A percentile compares a stretch with the other conserved stretches of the same genome.
Conservation (phyloP, 768 basidiomycete species). For the Lactarius hatsudake region DNA sequence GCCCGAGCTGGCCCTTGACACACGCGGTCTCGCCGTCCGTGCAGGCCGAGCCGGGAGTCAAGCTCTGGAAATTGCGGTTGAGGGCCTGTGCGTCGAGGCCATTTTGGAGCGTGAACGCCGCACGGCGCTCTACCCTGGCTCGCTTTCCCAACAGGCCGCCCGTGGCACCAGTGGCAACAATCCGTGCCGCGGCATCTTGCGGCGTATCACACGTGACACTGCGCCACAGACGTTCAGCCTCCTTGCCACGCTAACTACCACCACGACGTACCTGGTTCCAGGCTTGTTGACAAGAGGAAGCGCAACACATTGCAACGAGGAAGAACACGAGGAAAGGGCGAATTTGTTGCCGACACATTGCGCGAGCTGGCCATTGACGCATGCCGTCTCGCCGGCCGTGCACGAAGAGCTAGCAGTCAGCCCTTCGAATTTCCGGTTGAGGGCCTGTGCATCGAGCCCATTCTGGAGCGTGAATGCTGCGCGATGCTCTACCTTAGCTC, state of each 20-base stretch:
- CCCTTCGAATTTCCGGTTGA: conserved; percentile 28
- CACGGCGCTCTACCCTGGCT: conserved; percentile 1
- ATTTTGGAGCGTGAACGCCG: conserved; percentile 28
- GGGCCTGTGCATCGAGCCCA: conserved; percentile 30
- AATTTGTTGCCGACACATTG: conserved; percentile 30
- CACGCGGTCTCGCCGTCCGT: conserved; percentile 35
- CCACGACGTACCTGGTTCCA: conserved; percentile 32
- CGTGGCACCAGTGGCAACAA: conserved; percentile 29
- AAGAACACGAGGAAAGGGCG: conserved; percentile 21
- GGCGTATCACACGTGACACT: conserved; percentile 33
- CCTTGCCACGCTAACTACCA: neutral
- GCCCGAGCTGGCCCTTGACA: conserved; percentile 24
- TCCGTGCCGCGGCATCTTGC: conserved; percentile 30
- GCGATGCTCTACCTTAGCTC: conserved; percentile 5
- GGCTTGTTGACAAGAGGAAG: conserved; percentile 35
- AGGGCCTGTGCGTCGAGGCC: conserved; percentile 31
- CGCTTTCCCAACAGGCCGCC: conserved; percentile 28
- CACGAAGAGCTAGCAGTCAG: conserved; percentile 33
- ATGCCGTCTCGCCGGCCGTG: conserved; percentile 35
- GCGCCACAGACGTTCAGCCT: neutral
- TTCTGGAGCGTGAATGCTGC: conserved; percentile 28
- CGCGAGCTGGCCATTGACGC: conserved; percentile 25
- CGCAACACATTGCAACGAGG: conserved; percentile 27
- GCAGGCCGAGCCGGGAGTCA: conserved; percentile 34
- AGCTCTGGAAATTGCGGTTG: conserved; percentile 28